These are phyloP conservation scores for Cyclotella atomus DNA, from an alignment of 108 stramenopile species.

Conservation along the genomic window DNA sequence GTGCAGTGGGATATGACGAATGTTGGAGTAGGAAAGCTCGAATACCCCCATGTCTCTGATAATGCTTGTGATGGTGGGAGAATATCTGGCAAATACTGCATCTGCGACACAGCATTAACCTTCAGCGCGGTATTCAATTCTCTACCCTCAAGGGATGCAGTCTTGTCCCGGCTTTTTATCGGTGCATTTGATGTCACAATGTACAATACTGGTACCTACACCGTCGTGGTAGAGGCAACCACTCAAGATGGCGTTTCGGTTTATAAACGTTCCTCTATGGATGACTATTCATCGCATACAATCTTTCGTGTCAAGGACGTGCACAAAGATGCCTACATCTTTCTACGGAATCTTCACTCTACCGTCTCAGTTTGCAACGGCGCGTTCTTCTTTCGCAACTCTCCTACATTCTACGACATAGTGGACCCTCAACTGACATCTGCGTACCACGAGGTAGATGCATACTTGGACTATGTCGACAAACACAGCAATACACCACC, in stretches of 20 bases:
- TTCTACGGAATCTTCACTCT: constrained; percentile 40
- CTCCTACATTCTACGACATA: constrained; percentile 29
- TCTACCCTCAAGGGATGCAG: constrained; percentile 27
- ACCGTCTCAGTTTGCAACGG: constrained; percentile 27
- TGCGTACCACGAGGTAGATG: constrained; percentile 53
- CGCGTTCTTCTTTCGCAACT: constrained; percentile 26
- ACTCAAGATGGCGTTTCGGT: constrained; percentile 20
- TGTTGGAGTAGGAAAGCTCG: constrained; percentile 16
- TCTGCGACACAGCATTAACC: constrained; percentile 34
- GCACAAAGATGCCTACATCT: constrained; percentile 20
- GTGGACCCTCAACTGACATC: constrained; percentile 20
- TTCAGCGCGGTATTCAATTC: constrained; percentile 28
- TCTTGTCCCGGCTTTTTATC: constrained; percentile 22
- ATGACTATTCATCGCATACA: constrained; percentile 19
- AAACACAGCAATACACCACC: constrained; percentile 55
- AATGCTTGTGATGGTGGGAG: constrained; percentile 29
- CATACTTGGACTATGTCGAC: constrained; percentile 47
- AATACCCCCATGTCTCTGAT: constrained; percentile 21
- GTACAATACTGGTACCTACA: constrained; percentile 2
- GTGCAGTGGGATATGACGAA: constrained; percentile 29
- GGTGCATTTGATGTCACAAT: constrained; percentile 27
- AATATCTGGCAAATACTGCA: constrained; percentile 28
- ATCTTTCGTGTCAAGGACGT: constrained; percentile 25
- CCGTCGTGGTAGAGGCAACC: not conserved
- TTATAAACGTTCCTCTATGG: not conserved